Evolutionary conservation across 805 yeast species (phyloP).

Genomic region (Phaffomyces thermotolerans): DNA sequence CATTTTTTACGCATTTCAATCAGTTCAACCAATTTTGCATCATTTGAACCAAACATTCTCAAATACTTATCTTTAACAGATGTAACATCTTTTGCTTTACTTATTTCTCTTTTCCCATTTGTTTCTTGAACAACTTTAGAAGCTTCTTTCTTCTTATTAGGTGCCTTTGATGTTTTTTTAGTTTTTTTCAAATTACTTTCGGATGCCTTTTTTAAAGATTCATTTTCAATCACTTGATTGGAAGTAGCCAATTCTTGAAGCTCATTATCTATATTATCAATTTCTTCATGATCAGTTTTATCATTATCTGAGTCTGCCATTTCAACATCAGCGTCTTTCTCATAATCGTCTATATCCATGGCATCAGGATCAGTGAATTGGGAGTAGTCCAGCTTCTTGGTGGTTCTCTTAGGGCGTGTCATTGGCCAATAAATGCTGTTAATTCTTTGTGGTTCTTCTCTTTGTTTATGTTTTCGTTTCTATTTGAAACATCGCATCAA

Average conservation of each 20-base stretch:
- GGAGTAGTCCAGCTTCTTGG: slow-evolving; percentile 9
- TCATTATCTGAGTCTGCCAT: background rate
- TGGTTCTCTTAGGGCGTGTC: slow-evolving; percentile 5
- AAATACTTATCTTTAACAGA: slow-evolving; percentile 35
- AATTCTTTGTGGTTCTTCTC: too few species aligned
- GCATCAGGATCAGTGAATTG: slow-evolving; percentile 4
- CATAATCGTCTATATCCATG: slow-evolving; percentile 2
- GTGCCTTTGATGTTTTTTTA: slow-evolving; percentile 1
- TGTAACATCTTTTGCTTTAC: slow-evolving; percentile 24
- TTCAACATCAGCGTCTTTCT: slow-evolving; percentile 10
- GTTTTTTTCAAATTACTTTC: background rate
- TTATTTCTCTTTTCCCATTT: slow-evolving; percentile 6
- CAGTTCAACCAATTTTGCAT: slow-evolving; percentile 33
- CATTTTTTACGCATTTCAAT: slow-evolving; percentile 42
- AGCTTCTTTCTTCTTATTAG: slow-evolving; percentile 1
- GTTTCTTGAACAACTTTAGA: background rate
- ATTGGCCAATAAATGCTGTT: background rate
- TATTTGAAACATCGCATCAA: too few species aligned
- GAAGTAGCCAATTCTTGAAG: slow-evolving; percentile 3
- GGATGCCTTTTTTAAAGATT: background rate
- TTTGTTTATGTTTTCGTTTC: too few species aligned
- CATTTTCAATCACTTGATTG: background rate
- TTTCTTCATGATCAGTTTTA: slow-evolving; percentile 1
- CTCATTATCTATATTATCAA: slow-evolving; percentile 4
- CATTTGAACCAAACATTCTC: slow-evolving; percentile 45